These are phyloP conservation scores for Nemania abortiva DNA, from an alignment of 2,329 filamentous ascomycete species.

Conservation along the genomic window DNA sequence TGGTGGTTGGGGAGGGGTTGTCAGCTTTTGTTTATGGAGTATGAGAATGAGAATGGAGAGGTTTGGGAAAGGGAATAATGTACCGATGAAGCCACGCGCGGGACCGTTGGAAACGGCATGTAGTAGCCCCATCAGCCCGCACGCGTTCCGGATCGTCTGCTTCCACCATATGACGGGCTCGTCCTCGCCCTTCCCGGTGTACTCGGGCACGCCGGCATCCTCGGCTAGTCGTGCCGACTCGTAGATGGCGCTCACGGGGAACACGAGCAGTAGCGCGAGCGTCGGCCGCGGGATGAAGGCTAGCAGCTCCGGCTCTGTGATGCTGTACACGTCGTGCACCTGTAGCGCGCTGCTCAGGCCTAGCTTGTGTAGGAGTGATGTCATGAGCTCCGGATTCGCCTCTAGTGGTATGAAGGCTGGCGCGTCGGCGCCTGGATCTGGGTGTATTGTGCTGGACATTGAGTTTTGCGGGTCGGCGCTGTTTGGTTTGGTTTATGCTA, in stretches of 20 bases:
- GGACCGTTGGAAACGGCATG: slow-evolving; percentile 85
- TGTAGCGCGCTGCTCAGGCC: slow-evolving; percentile 82
- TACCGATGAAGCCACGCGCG: slow-evolving; percentile 71
- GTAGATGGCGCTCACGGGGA: slow-evolving; percentile 84
- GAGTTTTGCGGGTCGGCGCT: not conserved
- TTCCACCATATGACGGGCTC: slow-evolving; percentile 94
- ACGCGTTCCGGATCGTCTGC: slow-evolving; percentile 94
- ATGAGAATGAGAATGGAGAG: not conserved
- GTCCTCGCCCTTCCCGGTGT: slow-evolving; percentile 72
- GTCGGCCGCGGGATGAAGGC: slow-evolving; percentile 89
- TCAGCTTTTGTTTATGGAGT: not conserved
- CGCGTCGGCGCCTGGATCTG: slow-evolving; percentile 54
- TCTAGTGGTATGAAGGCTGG: slow-evolving; percentile 71
- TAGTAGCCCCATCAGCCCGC: slow-evolving; percentile 88
- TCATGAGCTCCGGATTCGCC: slow-evolving; percentile 91
- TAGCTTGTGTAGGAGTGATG: slow-evolving; percentile 81
- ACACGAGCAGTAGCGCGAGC: slow-evolving; percentile 89
- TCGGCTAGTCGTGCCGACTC: slow-evolving; percentile 80
- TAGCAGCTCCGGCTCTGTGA: slow-evolving; percentile 86
- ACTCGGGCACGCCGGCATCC: slow-evolving; percentile 73
- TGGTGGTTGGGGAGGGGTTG: slow-evolving; percentile 40
- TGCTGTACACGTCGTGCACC: slow-evolving; percentile 92
- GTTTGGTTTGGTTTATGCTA: not conserved
- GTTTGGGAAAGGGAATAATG: slow-evolving; percentile 36
- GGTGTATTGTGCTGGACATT: slow-evolving; percentile 47